These are phyloP conservation scores for Amphicarpaea edgeworthii DNA, from an alignment of 306 rosid genomes.

Conservation along the genomic window DNA sequence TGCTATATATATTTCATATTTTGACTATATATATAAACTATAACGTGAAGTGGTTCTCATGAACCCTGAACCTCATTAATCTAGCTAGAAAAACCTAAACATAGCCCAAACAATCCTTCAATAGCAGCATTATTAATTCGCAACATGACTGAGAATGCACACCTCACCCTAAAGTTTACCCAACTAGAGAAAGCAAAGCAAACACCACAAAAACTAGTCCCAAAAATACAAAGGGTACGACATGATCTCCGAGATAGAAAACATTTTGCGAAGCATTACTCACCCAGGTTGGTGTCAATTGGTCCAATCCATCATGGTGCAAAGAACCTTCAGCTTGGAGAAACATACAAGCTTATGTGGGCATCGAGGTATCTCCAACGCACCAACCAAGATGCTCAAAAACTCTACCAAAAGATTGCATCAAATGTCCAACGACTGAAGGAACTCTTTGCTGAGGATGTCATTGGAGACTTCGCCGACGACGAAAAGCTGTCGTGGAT, in stretches of 20 bases:
- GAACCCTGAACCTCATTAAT: too few species aligned
- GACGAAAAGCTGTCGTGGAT: background rate
- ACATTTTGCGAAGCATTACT: background rate
- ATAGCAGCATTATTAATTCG: too few species aligned
- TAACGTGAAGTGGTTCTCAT: too few species aligned
- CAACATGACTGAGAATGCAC: too few species aligned
- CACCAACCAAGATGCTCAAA: background rate
- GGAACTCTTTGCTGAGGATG: background rate
- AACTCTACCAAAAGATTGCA: background rate
- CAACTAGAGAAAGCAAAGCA: too few species aligned
- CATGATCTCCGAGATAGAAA: background rate
- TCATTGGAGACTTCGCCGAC: background rate
- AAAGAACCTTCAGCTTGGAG: background rate
- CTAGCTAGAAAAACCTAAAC: too few species aligned
- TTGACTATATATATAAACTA: too few species aligned
- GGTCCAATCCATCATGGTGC: conserved; percentile 35
- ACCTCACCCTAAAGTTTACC: too few species aligned
- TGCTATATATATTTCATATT: too few species aligned
- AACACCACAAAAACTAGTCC: too few species aligned
- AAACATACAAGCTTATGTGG: conserved; percentile 5
- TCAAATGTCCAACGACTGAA: background rate
- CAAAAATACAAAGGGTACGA: too few species aligned
- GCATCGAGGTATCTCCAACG: background rate
- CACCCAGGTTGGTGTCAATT: background rate
- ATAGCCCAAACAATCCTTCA: too few species aligned